These are phyloP conservation scores for Ceratocystis eucalypticola DNA, from an alignment of 2,329 filamentous ascomycete species.

Conservation along the genomic window DNA sequence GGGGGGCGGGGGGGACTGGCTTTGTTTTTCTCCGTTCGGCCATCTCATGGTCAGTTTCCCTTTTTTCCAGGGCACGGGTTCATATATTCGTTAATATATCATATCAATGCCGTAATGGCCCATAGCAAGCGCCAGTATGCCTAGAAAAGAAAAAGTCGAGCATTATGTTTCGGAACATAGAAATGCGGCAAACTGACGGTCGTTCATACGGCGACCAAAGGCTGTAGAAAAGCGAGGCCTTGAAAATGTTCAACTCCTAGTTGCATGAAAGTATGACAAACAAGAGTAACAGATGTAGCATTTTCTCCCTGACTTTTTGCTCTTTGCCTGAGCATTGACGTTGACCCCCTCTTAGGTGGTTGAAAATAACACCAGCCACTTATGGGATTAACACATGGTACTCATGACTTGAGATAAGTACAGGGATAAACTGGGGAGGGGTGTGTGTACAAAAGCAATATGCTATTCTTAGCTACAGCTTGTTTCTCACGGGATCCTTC, in stretches of 20 bases:
- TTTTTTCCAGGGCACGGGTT: neutral
- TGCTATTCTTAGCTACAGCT: slow-evolving; percentile 2
- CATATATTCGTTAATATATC: neutral
- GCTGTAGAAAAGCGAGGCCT: neutral
- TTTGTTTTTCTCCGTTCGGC: neutral
- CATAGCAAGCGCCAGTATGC: neutral
- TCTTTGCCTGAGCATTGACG: neutral
- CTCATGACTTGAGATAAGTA: neutral
- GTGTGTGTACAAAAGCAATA: neutral
- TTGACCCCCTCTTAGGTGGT: neutral
- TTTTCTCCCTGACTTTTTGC: neutral
- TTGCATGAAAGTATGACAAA: neutral
- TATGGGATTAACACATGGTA: neutral
- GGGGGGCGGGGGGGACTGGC: neutral
- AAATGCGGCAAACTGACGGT: neutral
- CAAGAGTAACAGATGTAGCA: neutral
- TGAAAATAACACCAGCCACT: neutral
- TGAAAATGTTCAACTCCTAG: neutral
- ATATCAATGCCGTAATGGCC: neutral
- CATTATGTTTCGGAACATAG: neutral
- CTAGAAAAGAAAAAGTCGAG: neutral
- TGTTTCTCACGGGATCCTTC: neutral
- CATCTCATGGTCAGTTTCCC: neutral
- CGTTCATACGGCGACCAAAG: neutral
- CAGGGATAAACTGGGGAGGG: neutral